Conservation (phyloP, 192 early-diverging fungal genomes). For the Gamsiella multidivaricata region DNA sequence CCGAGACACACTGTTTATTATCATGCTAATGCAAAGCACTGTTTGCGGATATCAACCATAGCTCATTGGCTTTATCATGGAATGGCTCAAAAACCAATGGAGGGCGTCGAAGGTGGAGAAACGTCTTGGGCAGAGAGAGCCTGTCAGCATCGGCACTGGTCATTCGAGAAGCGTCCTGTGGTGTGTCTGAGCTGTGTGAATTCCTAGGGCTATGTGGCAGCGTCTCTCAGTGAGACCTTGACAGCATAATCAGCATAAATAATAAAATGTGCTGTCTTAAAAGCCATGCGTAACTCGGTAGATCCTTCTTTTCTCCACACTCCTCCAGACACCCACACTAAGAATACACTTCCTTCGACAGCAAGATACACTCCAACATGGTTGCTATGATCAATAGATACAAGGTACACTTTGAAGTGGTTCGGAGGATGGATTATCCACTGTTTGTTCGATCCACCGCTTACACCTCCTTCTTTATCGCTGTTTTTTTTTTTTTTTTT, state of each 20-base stretch:
- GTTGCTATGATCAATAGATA: not conserved
- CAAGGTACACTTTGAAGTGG: too few species aligned
- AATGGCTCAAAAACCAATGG: conserved; percentile 24
- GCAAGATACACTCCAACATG: not conserved
- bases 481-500: not conserved
- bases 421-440: too few species aligned
- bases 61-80: conserved; percentile 10
- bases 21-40: not conserved
- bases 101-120: conserved; percentile 20
- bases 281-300: not conserved
- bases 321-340: not conserved
- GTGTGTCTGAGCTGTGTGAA: too few species aligned
- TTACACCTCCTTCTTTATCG: too few species aligned
- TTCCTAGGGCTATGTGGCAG: too few species aligned
- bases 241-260: too few species aligned
- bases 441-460: too few species aligned
- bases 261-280: too few species aligned
- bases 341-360: too few species aligned
- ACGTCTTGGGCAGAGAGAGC: conserved; percentile 6
- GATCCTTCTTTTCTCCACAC: not conserved
- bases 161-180: not conserved
- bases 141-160: conserved; percentile 12
- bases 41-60: not conserved
- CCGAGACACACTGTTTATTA: not conserved
- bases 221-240: too few species aligned